A percentile compares a stretch with the other conserved stretches of the same genome.
phyloP scores from a whole-genome alignment of 148 eudicot genomes.

The Silene latifolia region DNA sequence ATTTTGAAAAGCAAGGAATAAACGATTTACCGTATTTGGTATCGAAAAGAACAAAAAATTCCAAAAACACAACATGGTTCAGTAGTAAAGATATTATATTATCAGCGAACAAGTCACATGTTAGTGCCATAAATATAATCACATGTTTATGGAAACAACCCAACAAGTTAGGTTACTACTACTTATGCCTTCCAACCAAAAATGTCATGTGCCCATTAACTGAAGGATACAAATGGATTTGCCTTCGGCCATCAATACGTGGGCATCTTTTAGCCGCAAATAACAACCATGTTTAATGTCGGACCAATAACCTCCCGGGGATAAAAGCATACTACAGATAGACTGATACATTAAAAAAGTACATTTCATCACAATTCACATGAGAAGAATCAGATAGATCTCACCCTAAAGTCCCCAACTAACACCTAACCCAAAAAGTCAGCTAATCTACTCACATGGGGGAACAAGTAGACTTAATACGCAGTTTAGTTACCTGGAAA shows the following conservation, averaged over 20 bases:
- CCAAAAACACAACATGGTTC: not conserved
- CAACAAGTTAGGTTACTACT: not conserved
- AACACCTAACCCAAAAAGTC: constrained; percentile 20
- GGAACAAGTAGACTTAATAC: constrained; percentile 22
- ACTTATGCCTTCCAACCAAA: constrained; percentile 13
- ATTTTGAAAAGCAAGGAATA: not conserved
- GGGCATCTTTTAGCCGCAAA: not conserved
- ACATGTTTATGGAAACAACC: constrained; percentile 8
- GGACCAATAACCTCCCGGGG: not conserved
- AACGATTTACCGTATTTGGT: not conserved
- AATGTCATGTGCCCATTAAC: not conserved
- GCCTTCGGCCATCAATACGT: not conserved
- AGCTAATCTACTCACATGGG: constrained; percentile 17
- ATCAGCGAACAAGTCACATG: not conserved
- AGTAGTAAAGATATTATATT: not conserved
- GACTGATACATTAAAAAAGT: not conserved
- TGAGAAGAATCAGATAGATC: constrained; percentile 1
- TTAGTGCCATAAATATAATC: constrained; percentile 6
- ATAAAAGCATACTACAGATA: constrained; percentile 8
- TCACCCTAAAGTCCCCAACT: not conserved
- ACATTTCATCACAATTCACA: not conserved
- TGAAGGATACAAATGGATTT: constrained; percentile 8
- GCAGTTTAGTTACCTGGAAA: constrained; percentile 5
- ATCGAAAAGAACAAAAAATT: not conserved
- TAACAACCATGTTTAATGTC: constrained; percentile 9